A percentile compares a stretch with the other conserved stretches of the same genome.
Evolutionary conservation across 2,329 filamentous ascomycete species (phyloP).

Genomic region (Knufia petricola): DNA sequence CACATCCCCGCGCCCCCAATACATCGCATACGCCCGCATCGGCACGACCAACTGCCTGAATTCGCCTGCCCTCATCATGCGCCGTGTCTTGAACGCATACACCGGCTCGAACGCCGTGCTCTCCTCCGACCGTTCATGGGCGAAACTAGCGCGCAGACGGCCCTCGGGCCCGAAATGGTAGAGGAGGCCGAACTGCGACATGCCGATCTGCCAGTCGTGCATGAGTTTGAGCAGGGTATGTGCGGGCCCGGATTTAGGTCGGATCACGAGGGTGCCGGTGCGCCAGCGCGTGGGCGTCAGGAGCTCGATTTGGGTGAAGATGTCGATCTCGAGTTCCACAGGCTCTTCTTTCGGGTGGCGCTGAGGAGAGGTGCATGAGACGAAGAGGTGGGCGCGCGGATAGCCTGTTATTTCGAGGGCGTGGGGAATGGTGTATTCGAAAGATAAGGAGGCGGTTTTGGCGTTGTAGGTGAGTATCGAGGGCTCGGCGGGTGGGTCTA

Average conservation of each 20-base stretch:
- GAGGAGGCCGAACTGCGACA: background rate
- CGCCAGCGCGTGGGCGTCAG: background rate
- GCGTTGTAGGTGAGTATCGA: background rate
- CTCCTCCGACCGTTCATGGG: background rate
- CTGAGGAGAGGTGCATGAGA: background rate
- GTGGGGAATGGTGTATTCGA: background rate
- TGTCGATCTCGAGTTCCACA: background rate
- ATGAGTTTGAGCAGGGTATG: background rate
- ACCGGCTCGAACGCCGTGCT: background rate
- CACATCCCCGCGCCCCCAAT: background rate
- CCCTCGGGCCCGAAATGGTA: conserved; percentile 2
- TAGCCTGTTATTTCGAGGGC: conserved; percentile 2
- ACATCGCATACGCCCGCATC: background rate
- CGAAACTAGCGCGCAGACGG: background rate
- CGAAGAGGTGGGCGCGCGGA: background rate
- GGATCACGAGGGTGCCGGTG: background rate
- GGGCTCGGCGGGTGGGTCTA: background rate
- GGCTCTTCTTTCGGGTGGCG: background rate
- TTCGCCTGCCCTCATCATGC: background rate
- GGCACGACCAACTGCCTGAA: background rate
- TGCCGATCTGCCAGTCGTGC: conserved; percentile 3
- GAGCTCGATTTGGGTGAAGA: conserved; percentile 4
- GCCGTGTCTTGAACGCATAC: background rate
- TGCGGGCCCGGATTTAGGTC: background rate
- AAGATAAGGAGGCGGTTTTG: background rate